Conservation (phyloP, 2,329 filamentous ascomycete species). For the Arthrinium phaeospermum region DNA sequence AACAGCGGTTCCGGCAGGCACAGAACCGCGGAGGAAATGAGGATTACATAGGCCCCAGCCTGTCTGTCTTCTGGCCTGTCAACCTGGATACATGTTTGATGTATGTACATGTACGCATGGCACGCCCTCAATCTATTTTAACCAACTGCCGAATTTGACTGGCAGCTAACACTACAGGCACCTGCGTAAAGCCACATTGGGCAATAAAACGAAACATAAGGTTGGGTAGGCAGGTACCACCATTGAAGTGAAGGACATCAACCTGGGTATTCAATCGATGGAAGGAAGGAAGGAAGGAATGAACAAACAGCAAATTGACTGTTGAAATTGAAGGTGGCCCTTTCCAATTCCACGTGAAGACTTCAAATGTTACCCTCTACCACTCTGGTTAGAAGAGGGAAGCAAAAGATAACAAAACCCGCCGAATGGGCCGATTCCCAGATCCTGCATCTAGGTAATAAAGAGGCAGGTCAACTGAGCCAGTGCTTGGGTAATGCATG, state of each 20-base stretch:
- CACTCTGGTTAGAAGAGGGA: not conserved
- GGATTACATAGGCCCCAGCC: not conserved
- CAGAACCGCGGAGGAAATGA: not conserved
- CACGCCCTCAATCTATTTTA: not conserved
- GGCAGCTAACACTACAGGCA: not conserved
- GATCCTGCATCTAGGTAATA: conserved; percentile 4
- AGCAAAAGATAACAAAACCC: not conserved
- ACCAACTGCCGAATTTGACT: not conserved
- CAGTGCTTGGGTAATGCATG: no score
- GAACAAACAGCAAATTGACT: not conserved
- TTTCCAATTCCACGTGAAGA: not conserved
- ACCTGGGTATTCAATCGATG: not conserved
- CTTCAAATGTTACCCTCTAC: not conserved
- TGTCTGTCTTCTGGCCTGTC: not conserved
- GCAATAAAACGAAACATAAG: not conserved
- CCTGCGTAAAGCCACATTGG: not conserved
- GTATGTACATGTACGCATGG: not conserved
- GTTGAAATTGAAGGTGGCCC: not conserved
- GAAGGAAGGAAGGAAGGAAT: not conserved
- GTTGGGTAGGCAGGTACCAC: no score
- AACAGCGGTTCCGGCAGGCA: not conserved
- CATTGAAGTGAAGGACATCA: not conserved
- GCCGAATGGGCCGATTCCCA: not conserved
- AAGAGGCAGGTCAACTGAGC: no score
- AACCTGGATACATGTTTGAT: not conserved